phyloP scores from a whole-genome alignment of 768 basidiomycete species.

The Psilocybe tampanensis region DNA sequence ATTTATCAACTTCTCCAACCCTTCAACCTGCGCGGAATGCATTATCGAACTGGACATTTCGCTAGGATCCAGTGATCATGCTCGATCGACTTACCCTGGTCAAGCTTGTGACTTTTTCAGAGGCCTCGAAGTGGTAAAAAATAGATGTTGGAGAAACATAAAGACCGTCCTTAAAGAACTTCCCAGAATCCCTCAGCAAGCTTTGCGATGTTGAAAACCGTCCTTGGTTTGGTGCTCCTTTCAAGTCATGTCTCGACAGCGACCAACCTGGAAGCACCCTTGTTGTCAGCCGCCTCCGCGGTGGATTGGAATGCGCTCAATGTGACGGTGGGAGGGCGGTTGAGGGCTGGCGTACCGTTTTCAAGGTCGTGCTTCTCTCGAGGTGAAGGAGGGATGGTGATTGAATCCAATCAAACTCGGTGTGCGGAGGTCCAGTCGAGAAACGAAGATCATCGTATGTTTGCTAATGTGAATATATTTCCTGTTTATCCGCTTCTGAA shows the following conservation, averaged over 20 bases:
- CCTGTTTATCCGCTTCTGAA: background rate
- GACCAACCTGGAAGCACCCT: background rate
- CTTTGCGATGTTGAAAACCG: too few species aligned
- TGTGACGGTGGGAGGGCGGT: slow-evolving; percentile 11
- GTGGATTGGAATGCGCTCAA: slow-evolving; percentile 13
- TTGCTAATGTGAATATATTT: background rate
- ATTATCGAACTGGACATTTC: too few species aligned
- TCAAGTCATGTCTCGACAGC: background rate
- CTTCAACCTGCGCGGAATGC: too few species aligned
- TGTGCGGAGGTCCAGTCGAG: slow-evolving; percentile 15
- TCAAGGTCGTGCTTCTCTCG: slow-evolving; percentile 19
- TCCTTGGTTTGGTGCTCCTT: background rate
- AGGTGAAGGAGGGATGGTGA: background rate
- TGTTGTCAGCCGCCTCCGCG: background rate
- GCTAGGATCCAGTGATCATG: too few species aligned
- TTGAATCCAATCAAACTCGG: background rate
- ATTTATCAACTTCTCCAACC: too few species aligned
- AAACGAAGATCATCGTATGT: slow-evolving; percentile 20
- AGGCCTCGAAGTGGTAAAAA: too few species aligned
- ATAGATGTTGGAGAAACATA: background rate
- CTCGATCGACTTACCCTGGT: too few species aligned
- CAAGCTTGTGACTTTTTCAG: too few species aligned
- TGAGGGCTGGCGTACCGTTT: slow-evolving; percentile 15
- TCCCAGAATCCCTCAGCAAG: too few species aligned
- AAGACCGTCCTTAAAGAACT: too few species aligned